A percentile compares a stretch with the other conserved stretches of the same genome.
Evolutionary conservation across 78 protist species (phyloP).

Genomic region (Polysphondylium violaceum): DNA sequence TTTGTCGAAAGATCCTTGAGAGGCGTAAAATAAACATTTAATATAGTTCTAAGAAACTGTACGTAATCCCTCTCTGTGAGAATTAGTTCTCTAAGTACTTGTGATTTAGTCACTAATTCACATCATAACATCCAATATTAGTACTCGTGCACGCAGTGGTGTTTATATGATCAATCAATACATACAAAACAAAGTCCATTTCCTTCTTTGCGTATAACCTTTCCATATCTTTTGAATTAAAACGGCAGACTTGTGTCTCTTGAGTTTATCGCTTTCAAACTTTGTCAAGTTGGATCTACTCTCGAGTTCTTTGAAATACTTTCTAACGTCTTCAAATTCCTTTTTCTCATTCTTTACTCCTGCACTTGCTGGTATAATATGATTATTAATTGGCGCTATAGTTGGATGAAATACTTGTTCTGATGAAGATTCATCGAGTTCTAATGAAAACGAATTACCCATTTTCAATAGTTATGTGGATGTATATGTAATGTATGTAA

Average conservation of each 20-base stretch:
- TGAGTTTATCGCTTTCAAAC: conserved; percentile 9
- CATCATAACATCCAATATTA: not conserved
- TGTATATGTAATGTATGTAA: no score
- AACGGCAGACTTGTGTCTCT: conserved; percentile 21
- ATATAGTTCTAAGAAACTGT: conserved; percentile 32
- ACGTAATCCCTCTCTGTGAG: conserved; percentile 52
- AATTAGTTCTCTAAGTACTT: conserved; percentile 46
- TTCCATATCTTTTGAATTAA: conserved; percentile 63
- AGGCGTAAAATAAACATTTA: conserved; percentile 18
- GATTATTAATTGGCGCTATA: not conserved
- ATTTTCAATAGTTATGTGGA: not conserved
- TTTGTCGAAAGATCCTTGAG: not conserved
- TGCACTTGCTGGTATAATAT: not conserved
- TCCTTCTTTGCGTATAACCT: conserved; percentile 46
- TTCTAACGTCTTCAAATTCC: conserved; percentile 6
- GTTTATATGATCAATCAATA: not conserved
- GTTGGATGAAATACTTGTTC: no score
- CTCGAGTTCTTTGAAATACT: conserved; percentile 26
- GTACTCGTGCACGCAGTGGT: not conserved
- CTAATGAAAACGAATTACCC: conserved; percentile 26
- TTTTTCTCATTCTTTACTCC: conserved; percentile 1
- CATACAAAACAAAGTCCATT: conserved; percentile 44
- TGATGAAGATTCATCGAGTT: not conserved
- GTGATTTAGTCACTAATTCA: conserved; percentile 24
- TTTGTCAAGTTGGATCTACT: not conserved